Base-by-base conservation (phyloP, 202 grass and related monocot genomes). In the Alloteropsis angusta region DNA sequence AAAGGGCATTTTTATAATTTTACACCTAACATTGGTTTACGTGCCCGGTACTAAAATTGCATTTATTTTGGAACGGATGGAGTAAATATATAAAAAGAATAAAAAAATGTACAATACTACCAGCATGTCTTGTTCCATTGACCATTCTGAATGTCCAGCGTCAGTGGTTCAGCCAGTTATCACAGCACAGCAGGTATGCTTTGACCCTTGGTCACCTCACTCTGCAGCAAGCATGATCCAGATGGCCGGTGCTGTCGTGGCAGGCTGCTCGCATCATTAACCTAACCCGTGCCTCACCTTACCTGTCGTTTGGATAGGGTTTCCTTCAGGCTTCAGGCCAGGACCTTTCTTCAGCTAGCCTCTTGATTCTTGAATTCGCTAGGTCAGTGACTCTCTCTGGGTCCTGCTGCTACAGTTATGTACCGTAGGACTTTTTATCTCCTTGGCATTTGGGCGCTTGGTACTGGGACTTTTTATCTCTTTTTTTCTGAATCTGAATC, bases 221-320 rank as follows among this genome's bases (percentile, higher is more conserved):
- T 45, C 16, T 21, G 46, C 44, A 36, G 18, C 25, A 52, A 50
- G 52, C 42, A 54, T 76, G 57, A 17, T 72, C 50, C 52, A 55
- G 17, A 55, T 10, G 19, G 7, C 60, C 37, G 22, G 15, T 25
- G 61, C 30, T 79, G 39, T 44, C 5, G 28, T 66, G 26, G 37
- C 47, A 64, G 47, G 57, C 32, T 65, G 66, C 68, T 47, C 59
- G 46, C 83, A 67, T 80, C 78, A 80, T 73, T 43, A 38, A 43
- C 30, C 48, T 30, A 30, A 30, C 28, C 58, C 19, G 39, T 50
- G 59, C 50, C 50, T 48, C 46, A 18, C 46, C 68, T 49, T 23
- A 68, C 61, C 52, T 65, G 32, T 77, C 6, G 56, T 36, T 69
- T 68, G 19, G 35, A 34, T 21, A 28, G 48, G 62, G 25, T 30